Percentiles rank a stretch among this genome's conserved stretches.
phyloP scores from a whole-genome alignment of 2,329 filamentous ascomycete genomes.

The Stachybotrys chartarum region DNA sequence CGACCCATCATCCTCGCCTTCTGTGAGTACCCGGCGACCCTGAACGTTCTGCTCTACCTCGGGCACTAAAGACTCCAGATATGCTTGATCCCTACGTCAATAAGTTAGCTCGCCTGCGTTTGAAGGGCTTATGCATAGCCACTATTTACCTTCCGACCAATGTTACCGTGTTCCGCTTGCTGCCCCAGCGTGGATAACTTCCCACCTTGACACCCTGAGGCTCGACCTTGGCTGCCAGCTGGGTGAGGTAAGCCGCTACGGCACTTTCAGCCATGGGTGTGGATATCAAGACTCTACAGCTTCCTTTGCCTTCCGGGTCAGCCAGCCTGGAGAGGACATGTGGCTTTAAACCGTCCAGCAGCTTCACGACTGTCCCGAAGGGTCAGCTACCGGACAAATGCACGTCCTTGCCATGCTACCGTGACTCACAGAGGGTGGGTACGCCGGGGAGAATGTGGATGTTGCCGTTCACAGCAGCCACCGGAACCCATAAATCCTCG shows the following conservation, averaged over 20 bases:
- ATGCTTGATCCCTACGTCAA: constrained; percentile 56
- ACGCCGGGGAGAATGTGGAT: constrained; percentile 90
- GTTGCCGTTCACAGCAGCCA: constrained; percentile 85
- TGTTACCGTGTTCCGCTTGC: constrained; percentile 81
- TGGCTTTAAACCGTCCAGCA: constrained; percentile 73
- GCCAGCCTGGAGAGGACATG: constrained; percentile 60
- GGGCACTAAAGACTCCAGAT: constrained; percentile 68
- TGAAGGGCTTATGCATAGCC: neutral
- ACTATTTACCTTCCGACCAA: constrained; percentile 57
- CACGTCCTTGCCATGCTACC: neutral
- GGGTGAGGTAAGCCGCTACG: constrained; percentile 75
- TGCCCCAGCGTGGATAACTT: constrained; percentile 90
- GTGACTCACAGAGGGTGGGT: constrained; percentile 61
- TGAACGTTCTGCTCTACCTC: constrained; percentile 74
- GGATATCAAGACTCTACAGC: constrained; percentile 71
- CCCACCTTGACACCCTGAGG: constrained; percentile 83
- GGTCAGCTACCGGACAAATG: neutral
- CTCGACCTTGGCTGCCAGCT: constrained; percentile 67
- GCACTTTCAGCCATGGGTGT: constrained; percentile 83
- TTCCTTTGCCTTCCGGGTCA: constrained; percentile 77
- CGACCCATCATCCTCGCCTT: constrained; percentile 63
- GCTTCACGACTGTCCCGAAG: constrained; percentile 50
- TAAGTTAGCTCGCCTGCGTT: neutral
- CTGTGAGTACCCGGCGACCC: constrained; percentile 59
- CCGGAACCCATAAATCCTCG: constrained; percentile 84